phyloP scores from a whole-genome alignment of 2,329 filamentous ascomycete species.

The Trichoderma breve region DNA sequence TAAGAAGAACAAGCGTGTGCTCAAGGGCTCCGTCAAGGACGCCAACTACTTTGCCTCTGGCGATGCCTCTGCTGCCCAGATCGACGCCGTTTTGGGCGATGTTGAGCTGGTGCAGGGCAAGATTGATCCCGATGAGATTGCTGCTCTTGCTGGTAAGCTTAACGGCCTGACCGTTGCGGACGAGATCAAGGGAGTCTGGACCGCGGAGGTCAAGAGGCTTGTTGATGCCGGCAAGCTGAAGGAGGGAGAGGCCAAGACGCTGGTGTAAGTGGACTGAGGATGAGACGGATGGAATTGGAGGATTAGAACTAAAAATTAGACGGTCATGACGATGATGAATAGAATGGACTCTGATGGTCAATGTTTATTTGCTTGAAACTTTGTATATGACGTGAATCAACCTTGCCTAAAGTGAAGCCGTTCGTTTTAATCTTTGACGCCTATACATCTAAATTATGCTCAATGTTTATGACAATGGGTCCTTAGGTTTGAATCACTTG shows the following conservation, averaged over 20 bases:
- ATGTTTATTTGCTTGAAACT: neutral
- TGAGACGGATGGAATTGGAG: neutral
- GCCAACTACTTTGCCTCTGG: conserved; percentile 89
- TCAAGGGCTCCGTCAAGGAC: conserved; percentile 92
- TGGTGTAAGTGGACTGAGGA: conserved; percentile 38
- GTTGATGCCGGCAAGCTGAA: conserved; percentile 82
- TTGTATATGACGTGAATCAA: neutral
- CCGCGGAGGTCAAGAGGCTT: conserved; percentile 73
- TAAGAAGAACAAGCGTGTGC: conserved; percentile 99
- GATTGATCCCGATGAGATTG: conserved; percentile 88
- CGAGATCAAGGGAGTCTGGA: conserved; percentile 84
- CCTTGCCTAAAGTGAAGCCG: no score
- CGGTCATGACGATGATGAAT: conserved; percentile 1
- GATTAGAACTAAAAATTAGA: conserved; percentile 13
- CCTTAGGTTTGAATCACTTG: no score
- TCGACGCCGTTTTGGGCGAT: conserved; percentile 80
- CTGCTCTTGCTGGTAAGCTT: conserved; percentile 76
- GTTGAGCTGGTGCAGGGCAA: conserved; percentile 85
- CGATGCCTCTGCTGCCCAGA: conserved; percentile 69
- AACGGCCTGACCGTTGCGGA: conserved; percentile 73
- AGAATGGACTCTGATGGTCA: neutral
- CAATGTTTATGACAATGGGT: no score
- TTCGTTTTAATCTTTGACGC: no score
- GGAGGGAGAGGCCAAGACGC: conserved; percentile 72
- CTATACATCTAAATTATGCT: no score